A percentile compares a stretch with the other conserved stretches of the same genome.
phyloP scores from a whole-genome alignment of 441 rosid species.

The Pelargonium australe region DNA sequence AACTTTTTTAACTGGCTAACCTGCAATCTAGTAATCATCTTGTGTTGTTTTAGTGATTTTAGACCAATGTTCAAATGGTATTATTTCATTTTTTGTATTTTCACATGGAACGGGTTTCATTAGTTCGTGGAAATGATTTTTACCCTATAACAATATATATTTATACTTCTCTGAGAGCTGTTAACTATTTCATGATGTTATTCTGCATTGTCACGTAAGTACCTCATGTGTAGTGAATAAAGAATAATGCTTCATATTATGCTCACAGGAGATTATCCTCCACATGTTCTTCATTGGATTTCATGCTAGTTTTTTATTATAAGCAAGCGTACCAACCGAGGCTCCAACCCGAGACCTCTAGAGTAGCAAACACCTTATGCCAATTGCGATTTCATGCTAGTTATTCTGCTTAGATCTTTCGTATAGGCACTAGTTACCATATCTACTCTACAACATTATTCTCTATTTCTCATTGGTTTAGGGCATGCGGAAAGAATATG shows the following conservation, averaged over 20 bases:
- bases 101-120: background rate
- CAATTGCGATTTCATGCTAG: background rate
- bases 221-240: background rate
- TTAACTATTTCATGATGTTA: background rate
- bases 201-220: no score
- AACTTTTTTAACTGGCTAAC: constrained; percentile 15
- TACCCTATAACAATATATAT: background rate
- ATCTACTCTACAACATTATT: constrained; percentile 7
- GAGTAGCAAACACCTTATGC: no score
- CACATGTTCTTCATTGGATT: background rate
- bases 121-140: background rate
- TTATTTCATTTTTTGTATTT: constrained; percentile 1
- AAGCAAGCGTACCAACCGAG: no score
- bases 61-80: background rate
- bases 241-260: background rate
- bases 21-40: background rate
- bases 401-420: background rate
- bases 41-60: constrained; percentile 1
- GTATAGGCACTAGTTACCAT: background rate
- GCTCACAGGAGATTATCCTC: background rate
- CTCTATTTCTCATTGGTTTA: constrained; percentile 22
- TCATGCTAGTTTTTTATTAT: no score
- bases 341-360: no score
- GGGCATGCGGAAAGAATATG: constrained; percentile 91
- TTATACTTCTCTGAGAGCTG: background rate